These are phyloP conservation scores for Atkinsonella hypoxylon DNA, from an alignment of 2,329 filamentous ascomycete genomes.

Conservation along the genomic window DNA sequence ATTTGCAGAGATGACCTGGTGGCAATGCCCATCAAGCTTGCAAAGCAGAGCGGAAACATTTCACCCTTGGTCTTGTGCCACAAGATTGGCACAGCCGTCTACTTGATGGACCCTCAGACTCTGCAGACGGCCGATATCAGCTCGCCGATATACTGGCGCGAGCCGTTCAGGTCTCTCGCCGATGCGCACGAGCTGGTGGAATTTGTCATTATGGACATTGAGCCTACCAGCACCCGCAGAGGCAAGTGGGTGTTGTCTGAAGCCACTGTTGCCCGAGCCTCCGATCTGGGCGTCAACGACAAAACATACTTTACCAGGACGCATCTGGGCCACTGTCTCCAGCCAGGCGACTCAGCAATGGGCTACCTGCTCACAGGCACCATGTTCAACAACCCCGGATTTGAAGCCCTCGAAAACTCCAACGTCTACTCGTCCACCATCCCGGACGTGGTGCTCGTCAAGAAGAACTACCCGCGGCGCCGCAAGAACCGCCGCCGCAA, in stretches of 20 bases:
- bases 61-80: slow-evolving; percentile 76
- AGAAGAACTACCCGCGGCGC: slow-evolving; percentile 87
- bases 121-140: slow-evolving; percentile 83
- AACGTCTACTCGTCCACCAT: slow-evolving; percentile 66
- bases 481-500: slow-evolving; percentile 70
- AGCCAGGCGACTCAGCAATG: slow-evolving; percentile 83
- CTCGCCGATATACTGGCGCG: slow-evolving; percentile 76
- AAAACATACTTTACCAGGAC: slow-evolving; percentile 82
- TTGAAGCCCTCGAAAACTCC: slow-evolving; percentile 69
- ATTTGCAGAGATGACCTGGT: slow-evolving; percentile 97
- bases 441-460: slow-evolving; percentile 88
- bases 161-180: slow-evolving; percentile 72
- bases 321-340: slow-evolving; percentile 74
- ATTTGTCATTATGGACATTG: slow-evolving; percentile 91
- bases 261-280: slow-evolving; percentile 74
- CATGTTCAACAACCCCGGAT: slow-evolving; percentile 85
- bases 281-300: slow-evolving; percentile 78
- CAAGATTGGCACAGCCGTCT: slow-evolving; percentile 78
- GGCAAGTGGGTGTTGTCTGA: slow-evolving; percentile 80
- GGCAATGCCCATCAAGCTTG: slow-evolving; percentile 80
- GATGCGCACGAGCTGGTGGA: slow-evolving; percentile 79
- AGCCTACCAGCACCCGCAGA: slow-evolving; percentile 60
- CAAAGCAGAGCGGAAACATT: slow-evolving; percentile 81
- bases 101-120: slow-evolving; percentile 80
- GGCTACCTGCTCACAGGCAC: slow-evolving; percentile 85